phyloP scores from a whole-genome alignment of 495 filamentous ascomycete genomes.

The Aspergillus asperescens region DNA sequence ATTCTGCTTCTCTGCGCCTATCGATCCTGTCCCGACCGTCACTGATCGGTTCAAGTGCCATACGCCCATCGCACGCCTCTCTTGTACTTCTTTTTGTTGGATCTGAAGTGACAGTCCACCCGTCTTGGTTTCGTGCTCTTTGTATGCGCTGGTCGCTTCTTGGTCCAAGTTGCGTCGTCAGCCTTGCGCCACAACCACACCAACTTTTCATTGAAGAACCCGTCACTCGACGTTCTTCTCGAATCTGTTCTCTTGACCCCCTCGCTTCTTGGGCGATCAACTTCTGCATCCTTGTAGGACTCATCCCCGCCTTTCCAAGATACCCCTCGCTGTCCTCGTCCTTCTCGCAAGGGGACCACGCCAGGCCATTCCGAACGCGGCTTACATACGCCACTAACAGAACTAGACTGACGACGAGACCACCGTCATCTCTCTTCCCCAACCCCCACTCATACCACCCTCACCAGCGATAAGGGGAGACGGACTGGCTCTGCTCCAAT shows the following conservation, averaged over 20 bases:
- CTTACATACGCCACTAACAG: slow-evolving; percentile 18
- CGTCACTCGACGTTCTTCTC: neutral
- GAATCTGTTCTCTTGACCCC: too few species aligned
- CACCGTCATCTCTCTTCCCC: neutral
- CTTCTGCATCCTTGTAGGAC: slow-evolving; percentile 15
- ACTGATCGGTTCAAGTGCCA: neutral
- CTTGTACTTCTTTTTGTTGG: neutral
- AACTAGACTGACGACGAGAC: slow-evolving; percentile 5
- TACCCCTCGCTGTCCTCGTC: slow-evolving; percentile 1
- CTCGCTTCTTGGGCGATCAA: neutral
- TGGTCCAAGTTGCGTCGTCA: slow-evolving; percentile 9
- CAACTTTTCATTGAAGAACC: slow-evolving; percentile 1
- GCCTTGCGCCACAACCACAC: slow-evolving; percentile 14
- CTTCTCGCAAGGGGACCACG: neutral
- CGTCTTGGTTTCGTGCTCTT: neutral
- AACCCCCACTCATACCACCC: neutral
- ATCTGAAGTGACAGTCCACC: neutral
- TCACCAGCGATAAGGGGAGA: slow-evolving; percentile 10
- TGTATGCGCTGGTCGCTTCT: neutral
- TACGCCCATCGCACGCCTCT: too few species aligned
- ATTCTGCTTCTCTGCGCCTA: too few species aligned
- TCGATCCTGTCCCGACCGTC: neutral
- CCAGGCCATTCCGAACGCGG: slow-evolving; percentile 12
- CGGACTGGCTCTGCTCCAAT: slow-evolving; percentile 14
- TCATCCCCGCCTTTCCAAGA: neutral